phyloP scores from a whole-genome alignment of 1,284 basidiomycete genomes.

The Mycosarcoma mackinlayi region DNA sequence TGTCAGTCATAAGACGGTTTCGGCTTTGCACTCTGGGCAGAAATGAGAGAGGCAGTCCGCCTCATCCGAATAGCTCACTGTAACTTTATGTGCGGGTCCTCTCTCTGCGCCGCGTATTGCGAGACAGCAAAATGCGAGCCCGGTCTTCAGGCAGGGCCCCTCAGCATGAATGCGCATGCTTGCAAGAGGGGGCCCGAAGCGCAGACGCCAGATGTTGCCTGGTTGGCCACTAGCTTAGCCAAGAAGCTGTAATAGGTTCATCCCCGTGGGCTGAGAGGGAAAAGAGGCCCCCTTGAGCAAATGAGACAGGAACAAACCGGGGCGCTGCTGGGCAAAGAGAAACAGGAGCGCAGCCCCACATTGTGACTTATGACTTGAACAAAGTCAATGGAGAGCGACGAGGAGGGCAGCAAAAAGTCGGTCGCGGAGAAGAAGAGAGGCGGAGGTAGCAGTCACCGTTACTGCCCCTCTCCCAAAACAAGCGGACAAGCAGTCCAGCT shows the following conservation, averaged over 20 bases:
- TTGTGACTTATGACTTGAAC: no score
- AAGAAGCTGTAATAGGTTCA: slow-evolving; percentile 6
- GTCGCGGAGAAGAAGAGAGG: no score
- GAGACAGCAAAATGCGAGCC: slow-evolving; percentile 1
- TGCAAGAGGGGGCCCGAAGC: slow-evolving; percentile 7
- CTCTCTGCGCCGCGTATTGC: neutral
- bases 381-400: no score
- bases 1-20: neutral
- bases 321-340: neutral
- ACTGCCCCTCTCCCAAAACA: slow-evolving; percentile 4
- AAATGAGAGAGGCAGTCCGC: no score
- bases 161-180: slow-evolving; percentile 16
- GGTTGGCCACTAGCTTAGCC: neutral
- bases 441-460: no score
- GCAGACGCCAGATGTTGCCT: neutral
- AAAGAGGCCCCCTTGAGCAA: slow-evolving; percentile 2
- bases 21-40: slow-evolving; percentile 2
- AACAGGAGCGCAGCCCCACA: neutral
- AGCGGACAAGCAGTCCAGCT: neutral
- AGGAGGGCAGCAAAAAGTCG: no score
- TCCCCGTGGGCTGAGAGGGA: slow-evolving; percentile 13
- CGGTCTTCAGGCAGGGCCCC: slow-evolving; percentile 6
- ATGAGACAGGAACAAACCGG: slow-evolving; percentile 4
- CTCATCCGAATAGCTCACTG: no score
- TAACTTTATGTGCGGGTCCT: neutral